Percentiles rank a stretch among this genome's conserved stretches.
phyloP scores from a whole-genome alignment of 768 basidiomycete genomes.

The Boletus pseudopeckii region DNA sequence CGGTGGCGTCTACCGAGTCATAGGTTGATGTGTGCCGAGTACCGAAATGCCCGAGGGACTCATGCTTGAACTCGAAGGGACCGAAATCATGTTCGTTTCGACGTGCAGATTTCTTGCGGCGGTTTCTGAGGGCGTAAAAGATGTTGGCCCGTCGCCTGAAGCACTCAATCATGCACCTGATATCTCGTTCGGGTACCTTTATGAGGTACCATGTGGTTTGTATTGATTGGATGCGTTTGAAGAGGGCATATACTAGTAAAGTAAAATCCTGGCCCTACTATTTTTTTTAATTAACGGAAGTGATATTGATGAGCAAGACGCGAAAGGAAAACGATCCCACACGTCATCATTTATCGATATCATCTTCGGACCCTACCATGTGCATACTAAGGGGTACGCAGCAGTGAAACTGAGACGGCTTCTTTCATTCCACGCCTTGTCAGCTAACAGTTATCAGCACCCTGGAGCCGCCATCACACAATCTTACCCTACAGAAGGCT shows the following conservation, averaged over 20 bases:
- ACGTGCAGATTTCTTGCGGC: background rate
- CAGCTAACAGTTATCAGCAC: background rate
- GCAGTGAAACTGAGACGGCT: background rate
- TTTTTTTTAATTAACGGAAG: background rate
- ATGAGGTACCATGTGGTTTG: background rate
- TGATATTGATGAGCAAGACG: background rate
- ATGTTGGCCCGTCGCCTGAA: background rate
- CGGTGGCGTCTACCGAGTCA: too few species aligned
- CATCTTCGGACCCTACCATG: background rate
- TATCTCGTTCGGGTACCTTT: background rate
- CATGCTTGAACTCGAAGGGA: background rate
- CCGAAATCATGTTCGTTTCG: background rate
- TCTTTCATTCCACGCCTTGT: background rate
- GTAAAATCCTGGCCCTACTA: background rate
- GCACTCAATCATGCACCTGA: background rate
- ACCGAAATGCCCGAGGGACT: slow-evolving; percentile 2
- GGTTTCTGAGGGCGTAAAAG: background rate
- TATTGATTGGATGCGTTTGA: background rate
- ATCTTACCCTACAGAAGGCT: background rate
- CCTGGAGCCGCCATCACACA: background rate
- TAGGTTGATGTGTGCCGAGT: background rate
- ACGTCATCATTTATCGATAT: background rate
- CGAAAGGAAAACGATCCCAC: slow-evolving; percentile 5
- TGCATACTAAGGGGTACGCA: background rate
- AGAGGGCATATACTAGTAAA: background rate